These are phyloP conservation scores for Austropuccinia psidii DNA, from an alignment of 1,284 basidiomycete genomes.

Conservation along the genomic window DNA sequence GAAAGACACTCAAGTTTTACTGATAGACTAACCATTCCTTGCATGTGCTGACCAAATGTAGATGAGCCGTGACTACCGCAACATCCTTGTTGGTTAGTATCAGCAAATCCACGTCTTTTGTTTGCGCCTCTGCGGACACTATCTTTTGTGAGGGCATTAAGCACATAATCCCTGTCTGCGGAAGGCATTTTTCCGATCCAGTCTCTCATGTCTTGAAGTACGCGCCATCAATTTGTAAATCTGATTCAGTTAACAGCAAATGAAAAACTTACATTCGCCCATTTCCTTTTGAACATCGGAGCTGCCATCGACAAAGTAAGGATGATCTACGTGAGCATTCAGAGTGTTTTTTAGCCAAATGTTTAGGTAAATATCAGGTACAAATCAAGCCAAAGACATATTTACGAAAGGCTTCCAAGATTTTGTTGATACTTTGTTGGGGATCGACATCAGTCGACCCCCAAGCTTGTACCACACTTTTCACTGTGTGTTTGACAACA, in stretches of 20 bases:
- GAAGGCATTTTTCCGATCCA: slow-evolving; percentile 37
- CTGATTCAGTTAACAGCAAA: background rate
- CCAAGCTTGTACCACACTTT: slow-evolving; percentile 73
- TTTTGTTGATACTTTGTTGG: slow-evolving; percentile 26
- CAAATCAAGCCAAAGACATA: background rate
- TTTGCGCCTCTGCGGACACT: slow-evolving; percentile 44
- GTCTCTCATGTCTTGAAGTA: slow-evolving; percentile 36
- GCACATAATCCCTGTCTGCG: slow-evolving; percentile 39
- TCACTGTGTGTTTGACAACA: slow-evolving; percentile 57
- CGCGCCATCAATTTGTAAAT: background rate
- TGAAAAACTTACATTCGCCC: slow-evolving; percentile 31
- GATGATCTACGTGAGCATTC: slow-evolving; percentile 28
- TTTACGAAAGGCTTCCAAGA: slow-evolving; percentile 36
- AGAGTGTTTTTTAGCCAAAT: background rate
- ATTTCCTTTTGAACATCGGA: slow-evolving; percentile 37
- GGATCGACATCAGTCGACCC: slow-evolving; percentile 37
- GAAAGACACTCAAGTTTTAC: background rate
- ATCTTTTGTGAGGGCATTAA: slow-evolving; percentile 44
- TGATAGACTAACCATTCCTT: slow-evolving; percentile 26
- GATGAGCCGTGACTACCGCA: slow-evolving; percentile 36
- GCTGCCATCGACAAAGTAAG: slow-evolving; percentile 36
- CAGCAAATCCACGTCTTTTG: slow-evolving; percentile 42
- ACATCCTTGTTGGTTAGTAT: slow-evolving; percentile 33
- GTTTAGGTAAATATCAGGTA: background rate
- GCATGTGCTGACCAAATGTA: slow-evolving; percentile 36